phyloP scores from a whole-genome alignment of 495 filamentous ascomycete species.

The Penicillium mononematosum region DNA sequence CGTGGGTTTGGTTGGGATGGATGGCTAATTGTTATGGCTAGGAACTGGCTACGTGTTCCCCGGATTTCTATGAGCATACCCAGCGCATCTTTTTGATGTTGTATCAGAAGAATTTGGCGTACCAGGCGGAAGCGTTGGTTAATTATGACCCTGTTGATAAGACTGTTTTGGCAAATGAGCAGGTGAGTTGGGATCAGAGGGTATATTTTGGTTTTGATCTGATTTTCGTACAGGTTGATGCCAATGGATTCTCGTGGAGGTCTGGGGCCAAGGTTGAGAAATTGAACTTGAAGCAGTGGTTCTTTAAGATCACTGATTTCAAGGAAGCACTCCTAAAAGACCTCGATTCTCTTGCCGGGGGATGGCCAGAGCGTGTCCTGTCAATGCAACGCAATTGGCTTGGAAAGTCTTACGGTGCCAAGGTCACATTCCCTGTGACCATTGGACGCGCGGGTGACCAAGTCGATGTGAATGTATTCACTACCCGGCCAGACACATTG shows the following conservation, averaged over 20 bases:
- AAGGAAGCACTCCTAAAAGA: slow-evolving; percentile 71
- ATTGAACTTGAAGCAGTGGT: slow-evolving; percentile 81
- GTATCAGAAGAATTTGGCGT: slow-evolving; percentile 68
- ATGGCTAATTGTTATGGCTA: slow-evolving; percentile 32
- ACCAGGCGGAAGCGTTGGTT: slow-evolving; percentile 74
- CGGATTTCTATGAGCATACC: slow-evolving; percentile 84
- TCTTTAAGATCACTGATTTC: slow-evolving; percentile 78
- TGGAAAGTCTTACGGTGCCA: slow-evolving; percentile 71
- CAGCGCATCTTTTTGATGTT: slow-evolving; percentile 80
- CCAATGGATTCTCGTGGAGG: slow-evolving; percentile 80
- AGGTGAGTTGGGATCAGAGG: slow-evolving; percentile 36
- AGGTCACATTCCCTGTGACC: slow-evolving; percentile 64
- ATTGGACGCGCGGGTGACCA: slow-evolving; percentile 29
- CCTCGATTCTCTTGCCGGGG: slow-evolving; percentile 60
- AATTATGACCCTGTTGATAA: slow-evolving; percentile 90
- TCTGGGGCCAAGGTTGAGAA: slow-evolving; percentile 86
- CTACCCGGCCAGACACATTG: slow-evolving; percentile 79
- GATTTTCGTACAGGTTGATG: slow-evolving; percentile 56
- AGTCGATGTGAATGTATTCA: slow-evolving; percentile 68
- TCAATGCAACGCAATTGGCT: slow-evolving; percentile 90
- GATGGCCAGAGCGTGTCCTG: slow-evolving; percentile 79
- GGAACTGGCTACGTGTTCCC: slow-evolving; percentile 82
- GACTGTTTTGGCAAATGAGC: slow-evolving; percentile 88
- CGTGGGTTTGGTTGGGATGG: neutral
- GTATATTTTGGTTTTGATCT: slow-evolving; percentile 9